Conservation (phyloP, 2,329 filamentous ascomycete species). For the Sporothrix inflata region DNA sequence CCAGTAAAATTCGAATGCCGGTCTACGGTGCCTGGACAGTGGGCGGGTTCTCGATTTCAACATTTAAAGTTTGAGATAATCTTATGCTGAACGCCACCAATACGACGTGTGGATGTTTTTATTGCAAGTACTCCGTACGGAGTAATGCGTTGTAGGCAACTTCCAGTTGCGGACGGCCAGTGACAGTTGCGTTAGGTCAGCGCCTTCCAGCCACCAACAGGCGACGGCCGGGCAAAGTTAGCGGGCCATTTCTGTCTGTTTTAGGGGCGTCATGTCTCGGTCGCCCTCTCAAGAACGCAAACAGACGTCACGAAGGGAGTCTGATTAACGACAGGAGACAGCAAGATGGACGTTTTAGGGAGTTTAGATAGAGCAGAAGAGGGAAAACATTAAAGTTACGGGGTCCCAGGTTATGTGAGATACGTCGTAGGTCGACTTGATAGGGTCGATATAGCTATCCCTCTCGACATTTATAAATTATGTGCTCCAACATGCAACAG, state of each 20-base stretch:
- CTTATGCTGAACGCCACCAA: background rate
- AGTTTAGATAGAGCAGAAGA: background rate
- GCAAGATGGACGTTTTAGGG: no score
- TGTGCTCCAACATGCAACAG: background rate
- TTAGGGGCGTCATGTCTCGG: background rate
- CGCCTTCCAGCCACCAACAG: background rate
- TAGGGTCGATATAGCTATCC: background rate
- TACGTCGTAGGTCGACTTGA: background rate
- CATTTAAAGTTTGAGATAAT: background rate
- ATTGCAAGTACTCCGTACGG: background rate
- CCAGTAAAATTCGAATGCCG: background rate
- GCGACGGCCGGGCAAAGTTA: background rate
- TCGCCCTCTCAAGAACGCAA: background rate
- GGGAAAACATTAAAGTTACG: background rate
- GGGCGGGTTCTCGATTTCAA: background rate
- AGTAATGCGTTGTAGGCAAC: background rate
- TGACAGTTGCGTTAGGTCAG: background rate
- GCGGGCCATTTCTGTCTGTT: background rate
- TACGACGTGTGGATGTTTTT: background rate
- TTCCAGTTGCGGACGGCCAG: background rate
- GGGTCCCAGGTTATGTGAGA: background rate
- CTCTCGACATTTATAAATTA: background rate
- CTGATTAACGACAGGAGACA: background rate
- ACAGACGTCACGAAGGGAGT: background rate
- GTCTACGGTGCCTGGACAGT: background rate